These are phyloP conservation scores for Ascochyta koolunga DNA, from an alignment of 2,329 filamentous ascomycete species.

Conservation along the genomic window DNA sequence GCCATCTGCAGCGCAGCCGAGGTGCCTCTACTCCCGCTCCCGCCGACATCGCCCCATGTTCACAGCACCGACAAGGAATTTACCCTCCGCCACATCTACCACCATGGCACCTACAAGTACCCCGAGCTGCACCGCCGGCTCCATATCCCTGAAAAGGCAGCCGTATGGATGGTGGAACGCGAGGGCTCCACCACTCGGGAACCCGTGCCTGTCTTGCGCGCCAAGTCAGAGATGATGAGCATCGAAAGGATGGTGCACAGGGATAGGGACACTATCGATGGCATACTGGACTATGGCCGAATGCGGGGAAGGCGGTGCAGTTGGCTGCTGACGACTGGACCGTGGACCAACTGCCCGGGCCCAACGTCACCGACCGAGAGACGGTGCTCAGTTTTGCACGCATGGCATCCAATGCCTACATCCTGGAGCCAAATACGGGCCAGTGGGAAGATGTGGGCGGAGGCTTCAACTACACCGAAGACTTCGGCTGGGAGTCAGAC, in stretches of 20 bases:
- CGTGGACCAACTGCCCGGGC: conserved; percentile 76
- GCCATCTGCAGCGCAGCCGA: conserved; percentile 58
- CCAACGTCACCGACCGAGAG: conserved; percentile 83
- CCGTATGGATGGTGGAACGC: conserved; percentile 68
- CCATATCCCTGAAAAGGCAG: conserved; percentile 69
- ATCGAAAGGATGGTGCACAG: conserved; percentile 86
- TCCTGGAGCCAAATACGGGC: conserved; percentile 70
- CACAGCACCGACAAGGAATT: conserved; percentile 37
- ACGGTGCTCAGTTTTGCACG: conserved; percentile 83
- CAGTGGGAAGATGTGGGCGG: conserved; percentile 77
- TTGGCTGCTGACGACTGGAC: conserved; percentile 81
- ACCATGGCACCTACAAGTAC: conserved; percentile 82
- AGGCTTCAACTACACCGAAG: conserved; percentile 82
- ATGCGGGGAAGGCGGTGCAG: conserved; percentile 70
- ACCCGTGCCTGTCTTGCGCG: conserved; percentile 55
- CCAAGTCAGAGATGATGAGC: conserved; percentile 66
- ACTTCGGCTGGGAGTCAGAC: conserved; percentile 92
- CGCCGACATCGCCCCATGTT: conserved; percentile 28
- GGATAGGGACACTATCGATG: conserved; percentile 75
- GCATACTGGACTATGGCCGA: conserved; percentile 75
- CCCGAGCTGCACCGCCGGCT: conserved; percentile 77
- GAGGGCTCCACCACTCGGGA: conserved; percentile 52
- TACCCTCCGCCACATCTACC: conserved; percentile 82
- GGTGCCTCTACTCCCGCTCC: conserved; percentile 33
- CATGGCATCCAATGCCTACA: conserved; percentile 91